A percentile compares a stretch with the other conserved stretches of the same genome.
Evolutionary conservation across 83 land plant species (phyloP).

Genomic region (Thuja plicata): DNA sequence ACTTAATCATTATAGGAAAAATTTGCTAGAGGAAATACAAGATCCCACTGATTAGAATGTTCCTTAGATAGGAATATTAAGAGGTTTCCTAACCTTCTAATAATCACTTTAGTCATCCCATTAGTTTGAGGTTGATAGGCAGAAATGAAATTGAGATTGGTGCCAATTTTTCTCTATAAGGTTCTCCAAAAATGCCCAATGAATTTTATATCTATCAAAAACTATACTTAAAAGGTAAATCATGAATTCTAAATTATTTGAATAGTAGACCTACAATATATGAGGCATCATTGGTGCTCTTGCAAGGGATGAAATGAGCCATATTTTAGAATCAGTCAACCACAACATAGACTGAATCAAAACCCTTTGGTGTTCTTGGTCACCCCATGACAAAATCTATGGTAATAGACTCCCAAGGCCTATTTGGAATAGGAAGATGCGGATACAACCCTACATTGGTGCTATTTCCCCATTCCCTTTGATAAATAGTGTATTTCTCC

Average conservation of each 20-base stretch:
- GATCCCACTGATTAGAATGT: background rate
- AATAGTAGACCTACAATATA: background rate
- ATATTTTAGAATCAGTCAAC: background rate
- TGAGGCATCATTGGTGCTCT: background rate
- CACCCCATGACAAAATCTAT: background rate
- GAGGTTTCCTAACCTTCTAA: background rate
- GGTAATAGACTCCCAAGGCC: background rate
- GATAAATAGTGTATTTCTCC: background rate
- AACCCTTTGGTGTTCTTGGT: background rate
- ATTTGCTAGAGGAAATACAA: background rate
- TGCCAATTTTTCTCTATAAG: background rate
- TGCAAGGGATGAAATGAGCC: background rate
- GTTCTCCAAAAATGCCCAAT: conserved; percentile 8
- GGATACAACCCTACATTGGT: background rate
- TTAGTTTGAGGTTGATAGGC: background rate
- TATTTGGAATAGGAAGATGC: background rate
- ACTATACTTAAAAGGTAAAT: background rate
- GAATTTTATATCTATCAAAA: background rate
- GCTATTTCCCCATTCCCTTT: background rate
- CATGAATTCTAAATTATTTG: conserved; percentile 1
- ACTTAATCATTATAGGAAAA: background rate
- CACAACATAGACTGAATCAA: background rate
- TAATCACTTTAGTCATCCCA: background rate
- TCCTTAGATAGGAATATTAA: background rate
- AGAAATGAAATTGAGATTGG: background rate